A percentile compares a stretch with the other conserved stretches of the same genome.
Evolutionary conservation across 768 basidiomycete genomes (phyloP).

Genomic region (Phlebiopsis gigantea): DNA sequence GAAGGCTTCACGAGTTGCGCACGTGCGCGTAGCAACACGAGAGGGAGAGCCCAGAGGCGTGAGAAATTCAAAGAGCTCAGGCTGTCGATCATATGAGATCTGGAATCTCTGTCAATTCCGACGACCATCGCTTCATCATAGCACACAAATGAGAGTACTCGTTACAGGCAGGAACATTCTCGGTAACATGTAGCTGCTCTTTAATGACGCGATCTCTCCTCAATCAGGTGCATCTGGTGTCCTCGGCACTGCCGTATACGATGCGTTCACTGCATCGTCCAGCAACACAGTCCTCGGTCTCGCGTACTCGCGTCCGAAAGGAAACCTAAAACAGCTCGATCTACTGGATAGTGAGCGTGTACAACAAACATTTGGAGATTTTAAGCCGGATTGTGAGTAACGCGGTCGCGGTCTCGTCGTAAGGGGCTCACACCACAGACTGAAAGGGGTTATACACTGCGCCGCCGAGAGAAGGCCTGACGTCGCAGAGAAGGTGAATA

Average conservation of each 20-base stretch:
- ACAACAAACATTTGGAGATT: conserved; percentile 45
- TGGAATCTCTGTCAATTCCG: not conserved
- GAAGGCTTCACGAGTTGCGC: no score
- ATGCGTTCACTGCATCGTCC: conserved; percentile 47
- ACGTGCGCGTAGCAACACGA: no score
- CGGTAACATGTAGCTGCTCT: not conserved
- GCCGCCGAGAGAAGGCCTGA: conserved; percentile 94
- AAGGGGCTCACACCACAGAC: not conserved
- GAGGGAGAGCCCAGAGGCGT: no score
- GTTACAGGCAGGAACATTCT: not conserved
- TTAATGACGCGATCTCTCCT: not conserved
- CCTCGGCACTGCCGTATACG: conserved; percentile 74
- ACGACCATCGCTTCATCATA: not conserved
- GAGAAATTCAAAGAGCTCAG: not conserved
- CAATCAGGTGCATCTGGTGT: conserved; percentile 84
- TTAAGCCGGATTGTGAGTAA: conserved; percentile 66
- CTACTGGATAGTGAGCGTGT: conserved; percentile 55
- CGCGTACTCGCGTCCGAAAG: conserved; percentile 61
- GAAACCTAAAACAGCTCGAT: conserved; percentile 57
- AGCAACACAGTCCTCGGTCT: conserved; percentile 53
- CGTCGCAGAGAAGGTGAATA: conserved; percentile 78
- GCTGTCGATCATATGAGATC: not conserved
- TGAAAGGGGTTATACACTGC: conserved; percentile 84
- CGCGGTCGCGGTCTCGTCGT: not conserved
- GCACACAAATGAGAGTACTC: not conserved